These are phyloP conservation scores for Potentilla sterilis DNA, from an alignment of 306 rosid species.

Conservation along the genomic window DNA sequence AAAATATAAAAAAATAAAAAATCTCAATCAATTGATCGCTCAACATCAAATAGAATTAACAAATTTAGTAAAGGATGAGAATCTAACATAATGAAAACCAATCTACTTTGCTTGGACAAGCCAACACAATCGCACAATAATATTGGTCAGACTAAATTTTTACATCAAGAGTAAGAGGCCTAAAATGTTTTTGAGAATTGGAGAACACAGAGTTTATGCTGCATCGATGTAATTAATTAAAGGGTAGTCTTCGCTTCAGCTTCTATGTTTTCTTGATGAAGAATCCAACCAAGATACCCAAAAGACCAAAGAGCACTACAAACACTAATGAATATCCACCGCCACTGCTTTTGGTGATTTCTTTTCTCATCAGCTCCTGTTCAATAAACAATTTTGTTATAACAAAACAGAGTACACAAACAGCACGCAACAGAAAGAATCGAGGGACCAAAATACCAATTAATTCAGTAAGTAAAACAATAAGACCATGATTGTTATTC, in stretches of 20 bases:
- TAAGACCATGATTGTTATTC: too few relatives aligned
- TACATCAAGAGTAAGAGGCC: constrained; percentile 1
- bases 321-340: constrained; percentile 37
- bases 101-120: constrained; percentile 7
- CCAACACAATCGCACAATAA: not conserved
- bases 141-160: constrained; percentile 16
- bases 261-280: constrained; percentile 30
- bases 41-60: not conserved
- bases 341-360: constrained; percentile 17
- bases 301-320: constrained; percentile 36
- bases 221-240: constrained; percentile 4
- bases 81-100: not conserved
- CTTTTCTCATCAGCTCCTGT: constrained; percentile 41
- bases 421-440: not conserved
- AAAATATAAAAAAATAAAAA: too few relatives aligned
- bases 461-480: constrained; percentile 1
- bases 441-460: not conserved
- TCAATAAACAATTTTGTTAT: not conserved
- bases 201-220: constrained; percentile 6
- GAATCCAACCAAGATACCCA: constrained; percentile 42
- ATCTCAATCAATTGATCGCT: not conserved
- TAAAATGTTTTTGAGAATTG: not conserved
- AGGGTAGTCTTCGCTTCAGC: not conserved
- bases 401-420: not conserved
- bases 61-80: not conserved